Evolutionary conservation across 129 eudicot genomes (phyloP).

Genomic region (Arctium minus): DNA sequence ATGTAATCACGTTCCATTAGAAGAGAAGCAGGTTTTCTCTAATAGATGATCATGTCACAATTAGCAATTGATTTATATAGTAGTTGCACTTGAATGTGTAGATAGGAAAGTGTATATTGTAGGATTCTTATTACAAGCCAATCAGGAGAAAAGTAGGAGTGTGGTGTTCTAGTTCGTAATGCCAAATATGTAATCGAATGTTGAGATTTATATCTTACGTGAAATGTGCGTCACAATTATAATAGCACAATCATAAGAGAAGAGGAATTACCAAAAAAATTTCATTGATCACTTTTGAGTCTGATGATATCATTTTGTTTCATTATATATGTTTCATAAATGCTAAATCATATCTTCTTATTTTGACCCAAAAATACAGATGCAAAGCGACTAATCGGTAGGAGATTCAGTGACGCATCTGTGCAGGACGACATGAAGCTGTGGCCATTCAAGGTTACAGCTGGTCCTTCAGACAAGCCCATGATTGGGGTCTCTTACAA

Average conservation of each 20-base stretch:
- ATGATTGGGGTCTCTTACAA: conserved; percentile 40
- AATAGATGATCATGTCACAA: not conserved
- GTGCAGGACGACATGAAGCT: conserved; percentile 41
- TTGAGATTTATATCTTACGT: not conserved
- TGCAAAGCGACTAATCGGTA: conserved; percentile 47
- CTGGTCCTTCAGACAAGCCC: conserved; percentile 43
- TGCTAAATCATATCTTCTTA: not conserved
- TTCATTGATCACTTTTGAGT: not conserved
- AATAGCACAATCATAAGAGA: not conserved
- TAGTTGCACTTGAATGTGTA: not conserved
- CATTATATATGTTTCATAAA: not conserved
- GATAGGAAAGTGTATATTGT: no score
- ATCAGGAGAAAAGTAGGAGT: no score
- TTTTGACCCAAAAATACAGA: conserved; percentile 23
- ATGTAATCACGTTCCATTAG: not conserved
- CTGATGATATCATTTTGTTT: not conserved
- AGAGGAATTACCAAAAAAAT: not conserved
- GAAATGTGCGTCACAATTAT: not conserved
- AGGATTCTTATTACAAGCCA: no score
- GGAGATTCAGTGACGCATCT: conserved; percentile 32
- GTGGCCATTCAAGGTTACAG: conserved; percentile 43
- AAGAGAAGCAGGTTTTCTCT: not conserved
- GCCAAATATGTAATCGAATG: not conserved
- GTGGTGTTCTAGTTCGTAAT: not conserved
- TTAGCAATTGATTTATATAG: not conserved